Evolutionary conservation across 192 early-diverging fungal species (phyloP).

Genomic region (Coemansia sp.): DNA sequence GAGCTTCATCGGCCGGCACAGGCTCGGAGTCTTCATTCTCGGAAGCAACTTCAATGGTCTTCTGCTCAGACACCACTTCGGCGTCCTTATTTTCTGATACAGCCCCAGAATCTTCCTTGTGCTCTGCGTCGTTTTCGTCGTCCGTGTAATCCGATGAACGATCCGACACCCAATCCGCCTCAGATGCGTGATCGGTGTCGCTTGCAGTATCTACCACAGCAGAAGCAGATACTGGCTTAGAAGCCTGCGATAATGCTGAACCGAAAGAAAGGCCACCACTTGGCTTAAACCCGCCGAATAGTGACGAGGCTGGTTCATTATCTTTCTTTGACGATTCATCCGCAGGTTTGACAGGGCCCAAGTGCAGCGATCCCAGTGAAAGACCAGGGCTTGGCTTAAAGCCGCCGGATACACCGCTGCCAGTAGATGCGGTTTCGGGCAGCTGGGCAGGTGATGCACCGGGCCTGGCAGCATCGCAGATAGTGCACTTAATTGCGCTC

Average conservation of each 20-base stretch:
- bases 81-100: not conserved
- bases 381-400: constrained; percentile 3
- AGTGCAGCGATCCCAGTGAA: not conserved
- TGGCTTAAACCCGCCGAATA: not conserved
- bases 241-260: not conserved
- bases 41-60: too few species aligned
- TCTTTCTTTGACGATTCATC: not conserved
- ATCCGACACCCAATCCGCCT: not conserved
- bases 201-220: not conserved
- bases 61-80: not conserved
- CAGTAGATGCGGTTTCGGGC: too few species aligned
- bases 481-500: constrained; percentile 13
- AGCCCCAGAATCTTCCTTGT: not conserved
- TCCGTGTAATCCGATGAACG: constrained; percentile 1
- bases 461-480: constrained; percentile 36
- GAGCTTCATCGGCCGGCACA: too few species aligned
- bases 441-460: not conserved
- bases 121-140: not conserved
- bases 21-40: too few species aligned
- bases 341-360: not conserved
- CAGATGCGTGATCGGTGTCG: not conserved
- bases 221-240: not conserved
- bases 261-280: not conserved
- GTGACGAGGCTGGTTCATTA: not conserved
- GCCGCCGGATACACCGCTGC: not conserved